Evolutionary conservation across 139 green algal genomes (phyloP).

Genomic region (Chlamydomonas schloesseri): DNA sequence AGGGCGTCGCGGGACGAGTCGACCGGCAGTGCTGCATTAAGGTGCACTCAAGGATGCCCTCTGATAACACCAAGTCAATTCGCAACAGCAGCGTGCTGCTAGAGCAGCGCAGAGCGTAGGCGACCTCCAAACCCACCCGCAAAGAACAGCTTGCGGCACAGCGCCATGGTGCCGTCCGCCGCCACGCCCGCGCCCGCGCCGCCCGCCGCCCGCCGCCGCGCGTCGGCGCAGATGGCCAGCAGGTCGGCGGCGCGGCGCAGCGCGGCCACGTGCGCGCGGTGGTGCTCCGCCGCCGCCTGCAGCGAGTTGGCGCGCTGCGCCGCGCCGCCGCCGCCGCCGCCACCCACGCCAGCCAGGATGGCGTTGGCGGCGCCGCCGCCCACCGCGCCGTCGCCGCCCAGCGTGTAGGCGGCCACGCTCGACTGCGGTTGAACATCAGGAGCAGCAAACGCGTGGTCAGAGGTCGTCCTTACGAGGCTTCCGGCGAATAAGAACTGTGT

Average conservation of each 20-base stretch:
- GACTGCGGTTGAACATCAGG: not conserved
- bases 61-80: too few relatives aligned
- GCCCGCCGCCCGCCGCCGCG: slow-evolving; percentile 1
- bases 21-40: too few relatives aligned
- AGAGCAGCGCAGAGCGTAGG: too few relatives aligned
- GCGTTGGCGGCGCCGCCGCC: not conserved
- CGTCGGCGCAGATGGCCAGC: slow-evolving; percentile 39
- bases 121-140: slow-evolving; percentile 20
- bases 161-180: slow-evolving; percentile 27
- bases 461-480: too few relatives aligned
- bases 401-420: not conserved
- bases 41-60: too few relatives aligned
- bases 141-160: slow-evolving; percentile 57
- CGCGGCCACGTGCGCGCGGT: slow-evolving; percentile 21
- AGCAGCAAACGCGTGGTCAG: too few relatives aligned
- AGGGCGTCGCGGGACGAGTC: too few relatives aligned
- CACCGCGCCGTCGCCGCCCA: not conserved
- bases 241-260: slow-evolving; percentile 48
- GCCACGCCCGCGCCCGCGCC: slow-evolving; percentile 1
- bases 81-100: too few relatives aligned
- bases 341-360: not conserved
- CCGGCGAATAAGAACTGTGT: too few relatives aligned
- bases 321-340: too few relatives aligned
- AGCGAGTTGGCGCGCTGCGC: not conserved
- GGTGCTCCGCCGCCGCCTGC: not conserved